Evolutionary conservation across 2,329 filamentous ascomycete genomes (phyloP).

Genomic region (Raffaelea arxii): DNA sequence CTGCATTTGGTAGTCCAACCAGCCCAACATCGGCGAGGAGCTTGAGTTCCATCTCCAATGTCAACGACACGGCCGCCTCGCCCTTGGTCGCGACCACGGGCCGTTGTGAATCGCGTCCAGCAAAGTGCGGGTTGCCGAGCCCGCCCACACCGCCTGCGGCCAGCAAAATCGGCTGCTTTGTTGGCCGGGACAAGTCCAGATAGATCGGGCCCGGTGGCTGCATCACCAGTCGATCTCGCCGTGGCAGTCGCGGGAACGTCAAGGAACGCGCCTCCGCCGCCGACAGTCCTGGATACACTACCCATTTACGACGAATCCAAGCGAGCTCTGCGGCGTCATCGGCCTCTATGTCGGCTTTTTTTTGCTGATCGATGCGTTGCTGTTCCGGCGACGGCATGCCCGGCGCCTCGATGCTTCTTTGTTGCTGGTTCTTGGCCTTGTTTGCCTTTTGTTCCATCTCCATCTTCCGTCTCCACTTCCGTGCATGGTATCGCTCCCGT

Average conservation of each 20-base stretch:
- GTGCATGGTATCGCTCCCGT: slow-evolving; percentile 5
- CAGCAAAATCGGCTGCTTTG: slow-evolving; percentile 74
- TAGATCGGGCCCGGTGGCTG: slow-evolving; percentile 66
- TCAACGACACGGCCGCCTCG: slow-evolving; percentile 66
- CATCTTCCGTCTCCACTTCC: slow-evolving; percentile 3
- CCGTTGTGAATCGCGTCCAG: slow-evolving; percentile 60
- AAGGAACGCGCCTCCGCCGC: slow-evolving; percentile 55
- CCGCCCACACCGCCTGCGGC: slow-evolving; percentile 83
- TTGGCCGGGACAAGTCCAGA: slow-evolving; percentile 65
- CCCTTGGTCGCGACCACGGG: slow-evolving; percentile 87
- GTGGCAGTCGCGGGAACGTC: slow-evolving; percentile 40
- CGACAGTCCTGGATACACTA: slow-evolving; percentile 71
- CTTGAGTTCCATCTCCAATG: slow-evolving; percentile 84
- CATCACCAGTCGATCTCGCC: slow-evolving; percentile 44
- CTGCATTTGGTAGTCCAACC: slow-evolving; percentile 90
- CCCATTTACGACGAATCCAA: slow-evolving; percentile 61
- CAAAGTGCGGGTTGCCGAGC: slow-evolving; percentile 87
- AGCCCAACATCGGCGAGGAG: slow-evolving; percentile 90
- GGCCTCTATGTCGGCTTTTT: slow-evolving; percentile 31
- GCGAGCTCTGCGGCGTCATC: slow-evolving; percentile 33
- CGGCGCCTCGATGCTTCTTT: neutral
- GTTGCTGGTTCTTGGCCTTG: slow-evolving; percentile 17
- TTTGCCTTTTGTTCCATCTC: neutral
- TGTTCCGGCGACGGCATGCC: slow-evolving; percentile 17
- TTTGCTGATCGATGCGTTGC: slow-evolving; percentile 28